Base-by-base conservation (phyloP, 2,329 filamentous ascomycete genomes). In the Hypoxylon sp. region DNA sequence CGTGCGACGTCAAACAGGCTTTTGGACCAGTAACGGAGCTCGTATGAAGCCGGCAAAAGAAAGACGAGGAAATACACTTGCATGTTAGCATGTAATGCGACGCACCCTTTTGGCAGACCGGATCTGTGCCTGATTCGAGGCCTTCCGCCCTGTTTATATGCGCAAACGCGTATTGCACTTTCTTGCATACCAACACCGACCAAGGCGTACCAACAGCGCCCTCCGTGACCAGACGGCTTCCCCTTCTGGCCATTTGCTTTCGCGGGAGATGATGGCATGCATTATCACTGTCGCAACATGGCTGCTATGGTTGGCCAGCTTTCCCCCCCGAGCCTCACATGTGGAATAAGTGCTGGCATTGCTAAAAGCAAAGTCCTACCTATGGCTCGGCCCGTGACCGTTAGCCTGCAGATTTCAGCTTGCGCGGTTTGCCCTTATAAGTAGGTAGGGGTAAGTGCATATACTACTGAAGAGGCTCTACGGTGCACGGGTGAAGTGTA, bases 91-190 rank as follows among this genome's bases (percentile, higher is more conserved):
- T n/a, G n/a, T n/a, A n/a, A n/a, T n/a, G n/a, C n/a, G n/a, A n/a
- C n/a, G n/a, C n/a, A n/a, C n/a, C n/a, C n/a, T n/a, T n/a, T 35
- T 34, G 17, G 21, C n/a, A 36, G 21, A 12, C 20, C 53, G 53
- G 56, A 42, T 31, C 11, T 2, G n/a, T 23, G 48, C 42, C 43
- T 59, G 49, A 59, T 59, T 59, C 42, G 53, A 53, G 25, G 56
- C 52, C 42, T 50, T 25, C 27, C 29, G 21, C 21, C 20, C 38
- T 17, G n/a, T n/a, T n/a, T n/a, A n/a, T n/a, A n/a, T n/a, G n/a
- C n/a, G n/a, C n/a, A n/a, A n/a, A n/a, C n/a, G n/a, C n/a, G n/a
- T n/a, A n/a, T n/a, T n/a, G n/a, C n/a, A n/a, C n/a, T n/a, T n/a
- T 25, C 12, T 7, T 25, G 30, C 30, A 31, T 30, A 43, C 38